Conservation (phyloP, 305 asterid genomes). For the Fraxinus nigra region DNA sequence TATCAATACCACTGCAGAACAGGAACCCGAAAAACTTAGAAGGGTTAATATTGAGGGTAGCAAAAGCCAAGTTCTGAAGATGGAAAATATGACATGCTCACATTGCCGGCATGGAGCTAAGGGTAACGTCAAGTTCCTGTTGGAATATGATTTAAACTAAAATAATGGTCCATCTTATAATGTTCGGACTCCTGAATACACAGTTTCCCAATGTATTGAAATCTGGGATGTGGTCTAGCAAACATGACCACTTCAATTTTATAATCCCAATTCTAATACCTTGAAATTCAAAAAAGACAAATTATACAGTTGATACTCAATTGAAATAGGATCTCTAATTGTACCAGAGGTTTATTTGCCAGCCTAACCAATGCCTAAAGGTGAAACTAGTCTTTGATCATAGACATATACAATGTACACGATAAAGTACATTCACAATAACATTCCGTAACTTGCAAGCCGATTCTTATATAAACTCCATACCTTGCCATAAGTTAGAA, state of each 20-base stretch:
- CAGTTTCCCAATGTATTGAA: not conserved
- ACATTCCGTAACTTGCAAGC: constrained; percentile 11
- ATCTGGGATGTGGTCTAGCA: not conserved
- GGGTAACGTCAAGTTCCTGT: not conserved
- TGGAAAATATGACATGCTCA: not conserved
- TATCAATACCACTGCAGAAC: not conserved
- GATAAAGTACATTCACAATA: not conserved
- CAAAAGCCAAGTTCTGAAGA: not conserved
- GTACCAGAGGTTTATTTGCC: not conserved
- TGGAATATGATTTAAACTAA: not conserved
- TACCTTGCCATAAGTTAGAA: constrained; percentile 55
- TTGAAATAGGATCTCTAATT: not conserved
- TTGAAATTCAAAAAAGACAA: not conserved
- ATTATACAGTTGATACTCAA: not conserved
- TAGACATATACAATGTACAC: constrained; percentile 1
- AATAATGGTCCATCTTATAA: not conserved
- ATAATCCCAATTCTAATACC: not conserved
- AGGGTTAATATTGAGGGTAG: not conserved
- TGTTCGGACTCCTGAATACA: not conserved
- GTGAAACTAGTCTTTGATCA: not conserved
- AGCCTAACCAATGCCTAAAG: not conserved
- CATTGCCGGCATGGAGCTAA: not conserved
- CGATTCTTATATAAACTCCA: constrained; percentile 12
- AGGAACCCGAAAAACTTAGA: not conserved
- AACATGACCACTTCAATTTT: not conserved